A percentile compares a stretch with the other conserved stretches of the same genome.
These are phyloP conservation scores for Penicillium sp. DNA, from an alignment of 2,329 filamentous ascomycete genomes.

Conservation along the genomic window DNA sequence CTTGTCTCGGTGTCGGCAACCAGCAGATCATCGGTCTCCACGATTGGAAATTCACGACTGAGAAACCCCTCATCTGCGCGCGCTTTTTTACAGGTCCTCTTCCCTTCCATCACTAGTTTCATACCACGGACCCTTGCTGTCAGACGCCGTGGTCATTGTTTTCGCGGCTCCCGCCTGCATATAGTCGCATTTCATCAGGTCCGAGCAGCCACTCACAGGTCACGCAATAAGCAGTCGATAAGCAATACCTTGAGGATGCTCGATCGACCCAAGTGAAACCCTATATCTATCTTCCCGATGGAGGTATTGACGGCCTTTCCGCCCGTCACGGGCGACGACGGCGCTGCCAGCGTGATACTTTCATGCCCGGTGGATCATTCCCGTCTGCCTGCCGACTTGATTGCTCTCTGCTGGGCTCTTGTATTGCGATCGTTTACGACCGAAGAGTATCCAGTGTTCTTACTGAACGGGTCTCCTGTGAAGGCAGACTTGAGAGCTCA, in stretches of 20 bases:
- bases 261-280: conserved; percentile 2
- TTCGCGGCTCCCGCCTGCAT: conserved; percentile 16
- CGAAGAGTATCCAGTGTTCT: conserved; percentile 33
- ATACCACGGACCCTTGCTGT: conserved; percentile 10
- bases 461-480: conserved; percentile 27
- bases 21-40: neutral
- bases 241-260: conserved; percentile 13
- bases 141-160: conserved; percentile 1
- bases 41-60: conserved; percentile 3
- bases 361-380: conserved; percentile 17
- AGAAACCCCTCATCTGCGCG: neutral
- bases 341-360: conserved; percentile 12
- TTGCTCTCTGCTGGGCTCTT: conserved; percentile 30
- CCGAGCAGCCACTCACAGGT: conserved; percentile 18
- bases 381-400: conserved; percentile 17
- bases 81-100: conserved; percentile 3
- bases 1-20: conserved; percentile 13
- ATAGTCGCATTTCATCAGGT: neutral
- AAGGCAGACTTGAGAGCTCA: conserved; percentile 23
- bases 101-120: neutral
- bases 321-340: conserved; percentile 13
- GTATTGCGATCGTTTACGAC: conserved; percentile 32
- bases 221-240: conserved; percentile 21
- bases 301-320: conserved; percentile 26
- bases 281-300: conserved; percentile 12